Conservation (phyloP, 169 alveolate species). For the Besnoitia besnoiti region DNA sequence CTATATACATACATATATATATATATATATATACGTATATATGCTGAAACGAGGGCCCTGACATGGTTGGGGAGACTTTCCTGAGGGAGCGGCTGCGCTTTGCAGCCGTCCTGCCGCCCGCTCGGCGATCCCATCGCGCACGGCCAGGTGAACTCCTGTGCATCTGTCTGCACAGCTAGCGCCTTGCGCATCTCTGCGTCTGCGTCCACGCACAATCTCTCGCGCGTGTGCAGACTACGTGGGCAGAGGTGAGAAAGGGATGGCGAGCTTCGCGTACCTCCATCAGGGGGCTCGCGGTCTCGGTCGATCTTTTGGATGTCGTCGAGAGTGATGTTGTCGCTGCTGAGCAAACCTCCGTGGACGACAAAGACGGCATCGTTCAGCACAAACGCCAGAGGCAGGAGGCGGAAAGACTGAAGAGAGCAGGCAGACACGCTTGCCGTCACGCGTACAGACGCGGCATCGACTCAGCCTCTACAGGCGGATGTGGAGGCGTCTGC, state of each 20-base stretch:
- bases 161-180: background rate
- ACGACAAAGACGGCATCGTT: slow-evolving; percentile 94
- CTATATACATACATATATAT: too few relatives aligned
- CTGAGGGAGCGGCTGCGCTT: too few relatives aligned
- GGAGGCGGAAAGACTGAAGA: slow-evolving; percentile 88
- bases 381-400: slow-evolving; percentile 97
- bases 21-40: too few relatives aligned
- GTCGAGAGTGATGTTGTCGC: slow-evolving; percentile 94
- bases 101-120: too few relatives aligned
- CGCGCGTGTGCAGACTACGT: background rate
- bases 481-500: too few relatives aligned
- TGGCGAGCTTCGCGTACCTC: slow-evolving; percentile 72
- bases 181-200: background rate
- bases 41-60: too few relatives aligned
- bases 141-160: too few relatives aligned
- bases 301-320: slow-evolving; percentile 93
- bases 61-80: too few relatives aligned
- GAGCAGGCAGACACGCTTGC: too few relatives aligned
- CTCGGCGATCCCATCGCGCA: too few relatives aligned
- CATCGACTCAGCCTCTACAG: too few relatives aligned
- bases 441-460: too few relatives aligned
- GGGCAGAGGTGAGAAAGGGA: background rate
- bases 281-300: slow-evolving; percentile 96
- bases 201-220: background rate
- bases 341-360: slow-evolving; percentile 98